A percentile compares a stretch with the other conserved stretches of the same genome.
Evolutionary conservation across 2,329 filamentous ascomycete species (phyloP).

Genomic region (Xylariaceae sp.): DNA sequence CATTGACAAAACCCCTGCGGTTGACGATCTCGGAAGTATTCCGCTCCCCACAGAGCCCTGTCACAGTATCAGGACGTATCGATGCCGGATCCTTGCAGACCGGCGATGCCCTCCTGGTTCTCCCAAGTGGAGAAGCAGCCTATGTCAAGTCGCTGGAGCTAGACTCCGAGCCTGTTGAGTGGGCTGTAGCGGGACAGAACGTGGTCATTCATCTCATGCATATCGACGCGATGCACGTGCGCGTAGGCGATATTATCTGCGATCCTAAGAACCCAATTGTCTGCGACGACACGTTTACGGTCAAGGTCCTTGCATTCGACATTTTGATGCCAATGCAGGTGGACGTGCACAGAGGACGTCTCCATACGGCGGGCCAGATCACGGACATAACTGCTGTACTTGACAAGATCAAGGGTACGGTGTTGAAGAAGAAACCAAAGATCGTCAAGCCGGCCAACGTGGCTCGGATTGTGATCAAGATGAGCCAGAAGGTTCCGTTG

Average conservation of each 20-base stretch:
- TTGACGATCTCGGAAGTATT: constrained; percentile 87
- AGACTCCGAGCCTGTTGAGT: constrained; percentile 68
- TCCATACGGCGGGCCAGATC: constrained; percentile 74
- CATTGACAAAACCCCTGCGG: constrained; percentile 72
- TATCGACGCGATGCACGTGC: constrained; percentile 78
- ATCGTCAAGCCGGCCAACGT: constrained; percentile 75
- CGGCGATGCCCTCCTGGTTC: constrained; percentile 72
- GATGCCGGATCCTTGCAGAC: constrained; percentile 79
- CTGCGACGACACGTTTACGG: constrained; percentile 67
- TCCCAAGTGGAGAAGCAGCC: constrained; percentile 77
- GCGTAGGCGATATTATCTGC: constrained; percentile 83
- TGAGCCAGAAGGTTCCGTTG: constrained; percentile 69
- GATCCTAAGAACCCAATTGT: constrained; percentile 60
- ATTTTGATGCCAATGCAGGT: constrained; percentile 83
- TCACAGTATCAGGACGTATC: constrained; percentile 81
- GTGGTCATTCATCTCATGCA: constrained; percentile 76
- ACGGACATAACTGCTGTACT: constrained; percentile 65
- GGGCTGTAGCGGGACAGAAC: constrained; percentile 90
- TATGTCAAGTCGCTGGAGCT: constrained; percentile 77
- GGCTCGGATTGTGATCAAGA: constrained; percentile 69
- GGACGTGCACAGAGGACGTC: constrained; percentile 78
- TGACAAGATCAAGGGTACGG: constrained; percentile 72
- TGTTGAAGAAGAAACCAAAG: constrained; percentile 76
- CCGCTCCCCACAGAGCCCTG: constrained; percentile 70
- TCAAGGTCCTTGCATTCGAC: constrained; percentile 85